Evolutionary conservation across 441 rosid genomes (phyloP).

Genomic region (Gossypium davidsonii): DNA sequence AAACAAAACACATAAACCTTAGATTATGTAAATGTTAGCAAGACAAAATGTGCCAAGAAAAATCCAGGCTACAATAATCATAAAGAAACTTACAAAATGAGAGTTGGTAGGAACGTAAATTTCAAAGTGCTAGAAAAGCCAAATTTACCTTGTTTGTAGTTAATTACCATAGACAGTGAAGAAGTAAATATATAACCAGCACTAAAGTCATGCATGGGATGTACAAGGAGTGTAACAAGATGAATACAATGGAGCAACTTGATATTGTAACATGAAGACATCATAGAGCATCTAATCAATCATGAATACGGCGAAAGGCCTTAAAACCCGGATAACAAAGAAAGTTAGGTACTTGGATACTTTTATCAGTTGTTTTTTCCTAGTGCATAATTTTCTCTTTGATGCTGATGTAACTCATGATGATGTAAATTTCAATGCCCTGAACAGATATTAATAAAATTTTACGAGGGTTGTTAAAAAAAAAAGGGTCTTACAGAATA

Average conservation of each 20-base stretch:
- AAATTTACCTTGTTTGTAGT: not conserved
- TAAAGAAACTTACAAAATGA: not conserved
- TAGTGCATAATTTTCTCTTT: too few species aligned
- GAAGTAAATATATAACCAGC: not conserved
- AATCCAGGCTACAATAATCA: not conserved
- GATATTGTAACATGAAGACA: not conserved
- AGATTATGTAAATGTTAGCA: not conserved
- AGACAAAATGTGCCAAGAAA: not conserved
- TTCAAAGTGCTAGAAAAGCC: not conserved
- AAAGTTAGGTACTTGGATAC: not conserved
- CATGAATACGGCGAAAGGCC: not conserved
- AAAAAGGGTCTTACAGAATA: conserved; percentile 59
- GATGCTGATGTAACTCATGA: too few species aligned
- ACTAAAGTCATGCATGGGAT: not conserved
- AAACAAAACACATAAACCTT: not conserved
- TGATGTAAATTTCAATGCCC: too few species aligned
- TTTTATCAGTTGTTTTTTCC: too few species aligned
- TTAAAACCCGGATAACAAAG: conserved; percentile 6
- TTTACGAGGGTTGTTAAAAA: not conserved
- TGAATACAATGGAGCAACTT: not conserved
- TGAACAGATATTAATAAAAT: too few species aligned
- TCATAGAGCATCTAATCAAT: not conserved
- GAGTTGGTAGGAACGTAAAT: not conserved
- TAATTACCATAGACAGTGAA: not conserved
- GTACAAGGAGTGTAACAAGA: not conserved